Evolutionary conservation across 2,329 filamentous ascomycete species (phyloP).

Genomic region (Elsinoe arachidis): DNA sequence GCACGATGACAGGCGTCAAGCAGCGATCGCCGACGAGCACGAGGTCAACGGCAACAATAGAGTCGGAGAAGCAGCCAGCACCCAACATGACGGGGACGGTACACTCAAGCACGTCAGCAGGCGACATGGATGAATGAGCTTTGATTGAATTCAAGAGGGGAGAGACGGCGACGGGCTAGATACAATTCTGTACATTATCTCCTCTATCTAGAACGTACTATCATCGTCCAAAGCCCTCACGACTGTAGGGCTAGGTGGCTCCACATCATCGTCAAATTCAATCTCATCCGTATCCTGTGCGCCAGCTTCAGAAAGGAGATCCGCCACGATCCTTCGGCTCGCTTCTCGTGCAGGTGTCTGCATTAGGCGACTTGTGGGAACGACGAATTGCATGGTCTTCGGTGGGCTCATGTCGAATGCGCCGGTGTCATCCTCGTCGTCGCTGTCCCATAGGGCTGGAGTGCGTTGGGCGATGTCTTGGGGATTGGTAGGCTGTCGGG

Average conservation of each 20-base stretch:
- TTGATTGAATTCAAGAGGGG: no score
- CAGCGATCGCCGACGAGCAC: no score
- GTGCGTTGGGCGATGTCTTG: constrained; percentile 37
- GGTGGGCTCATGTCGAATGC: constrained; percentile 62
- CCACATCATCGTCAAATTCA: constrained; percentile 33
- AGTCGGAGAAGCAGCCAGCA: no score
- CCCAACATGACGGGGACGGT: no score
- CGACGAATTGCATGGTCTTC: constrained; percentile 81
- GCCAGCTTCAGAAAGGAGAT: constrained; percentile 68
- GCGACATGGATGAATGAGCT: no score
- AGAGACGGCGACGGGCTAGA: no score
- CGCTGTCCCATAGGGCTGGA: constrained; percentile 62
- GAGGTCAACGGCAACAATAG: no score
- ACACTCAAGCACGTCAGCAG: no score
- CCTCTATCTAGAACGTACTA: constrained; percentile 35
- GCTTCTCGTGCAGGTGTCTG: constrained; percentile 79
- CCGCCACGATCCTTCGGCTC: constrained; percentile 71
- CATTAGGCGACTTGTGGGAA: constrained; percentile 66
- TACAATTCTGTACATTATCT: no score
- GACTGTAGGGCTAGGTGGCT: constrained; percentile 41
- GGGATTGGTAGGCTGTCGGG: constrained; percentile 22
- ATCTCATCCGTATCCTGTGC: constrained; percentile 45
- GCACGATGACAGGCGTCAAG: no score
- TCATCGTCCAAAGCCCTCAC: constrained; percentile 38
- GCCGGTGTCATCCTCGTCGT: constrained; percentile 52